These are phyloP conservation scores for Linnemannia elongata DNA, from an alignment of 192 early-diverging fungal genomes.

Conservation along the genomic window DNA sequence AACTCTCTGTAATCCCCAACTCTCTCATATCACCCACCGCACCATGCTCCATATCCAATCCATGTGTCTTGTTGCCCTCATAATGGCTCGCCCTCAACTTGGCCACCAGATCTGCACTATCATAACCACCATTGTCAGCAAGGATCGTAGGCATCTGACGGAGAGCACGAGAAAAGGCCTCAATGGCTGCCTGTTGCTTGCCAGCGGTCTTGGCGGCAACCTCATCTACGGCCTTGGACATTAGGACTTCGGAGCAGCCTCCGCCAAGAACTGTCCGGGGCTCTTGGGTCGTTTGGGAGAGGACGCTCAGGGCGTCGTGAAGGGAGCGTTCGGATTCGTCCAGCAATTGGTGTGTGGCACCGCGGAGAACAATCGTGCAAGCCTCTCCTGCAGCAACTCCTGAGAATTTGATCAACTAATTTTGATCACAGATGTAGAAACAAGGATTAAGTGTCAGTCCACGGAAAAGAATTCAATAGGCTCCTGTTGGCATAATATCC, in stretches of 20 bases:
- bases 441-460: not conserved
- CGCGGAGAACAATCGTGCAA: conserved; percentile 97
- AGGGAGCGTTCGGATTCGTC: conserved; percentile 98
- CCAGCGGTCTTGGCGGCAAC: conserved; percentile 91
- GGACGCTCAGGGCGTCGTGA: conserved; percentile 96
- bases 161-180: conserved; percentile 94
- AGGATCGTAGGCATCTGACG: conserved; percentile 98
- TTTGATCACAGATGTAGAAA: not conserved
- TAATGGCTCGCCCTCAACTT: conserved; percentile 95
- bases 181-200: conserved; percentile 95
- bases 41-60: conserved; percentile 92
- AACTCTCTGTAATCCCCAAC: conserved; percentile 95
- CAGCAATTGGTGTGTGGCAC: conserved; percentile 93
- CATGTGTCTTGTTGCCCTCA: conserved; percentile 80
- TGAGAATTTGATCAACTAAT: conserved; percentile 93
- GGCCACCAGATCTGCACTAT: conserved; percentile 93
- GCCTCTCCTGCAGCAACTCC: conserved; percentile 96
- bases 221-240: conserved; percentile 98
- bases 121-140: conserved; percentile 97
- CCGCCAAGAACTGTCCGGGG: conserved; percentile 95
- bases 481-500: too few species aligned
- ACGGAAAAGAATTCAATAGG: not conserved
- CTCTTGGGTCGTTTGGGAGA: conserved; percentile 95
- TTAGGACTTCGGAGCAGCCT: conserved; percentile 97
- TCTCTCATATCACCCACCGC: conserved; percentile 82